A percentile compares a stretch with the other conserved stretches of the same genome.
Conservation (phyloP, 2,329 filamentous ascomycete genomes). For the Pestalotiopsis sp. region DNA sequence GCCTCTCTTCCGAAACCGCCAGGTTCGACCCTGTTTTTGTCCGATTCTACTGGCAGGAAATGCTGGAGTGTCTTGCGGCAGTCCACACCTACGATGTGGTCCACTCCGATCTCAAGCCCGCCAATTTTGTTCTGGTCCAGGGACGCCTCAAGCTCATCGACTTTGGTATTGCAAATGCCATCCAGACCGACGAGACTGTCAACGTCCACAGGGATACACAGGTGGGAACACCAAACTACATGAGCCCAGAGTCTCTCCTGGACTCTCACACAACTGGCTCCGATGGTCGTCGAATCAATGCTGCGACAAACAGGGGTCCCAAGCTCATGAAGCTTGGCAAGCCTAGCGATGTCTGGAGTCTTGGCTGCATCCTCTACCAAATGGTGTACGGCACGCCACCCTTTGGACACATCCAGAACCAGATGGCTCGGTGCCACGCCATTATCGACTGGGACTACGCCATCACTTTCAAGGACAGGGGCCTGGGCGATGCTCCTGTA, state of each 20-base stretch:
- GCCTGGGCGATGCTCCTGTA: slow-evolving; percentile 66
- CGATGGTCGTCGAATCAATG: slow-evolving; percentile 38
- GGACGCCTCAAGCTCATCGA: slow-evolving; percentile 95
- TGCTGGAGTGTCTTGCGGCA: slow-evolving; percentile 91
- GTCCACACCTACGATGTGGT: slow-evolving; percentile 92
- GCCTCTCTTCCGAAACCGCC: slow-evolving; percentile 71
- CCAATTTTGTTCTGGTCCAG: slow-evolving; percentile 92
- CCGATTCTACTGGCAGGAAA: slow-evolving; percentile 99
- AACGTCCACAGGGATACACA: slow-evolving; percentile 97
- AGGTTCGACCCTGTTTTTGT: slow-evolving; percentile 88
- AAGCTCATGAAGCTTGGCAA: slow-evolving; percentile 96
- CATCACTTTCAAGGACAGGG: slow-evolving; percentile 73
- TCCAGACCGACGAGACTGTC: slow-evolving; percentile 91
- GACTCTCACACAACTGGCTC: slow-evolving; percentile 69
- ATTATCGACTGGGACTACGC: slow-evolving; percentile 78
- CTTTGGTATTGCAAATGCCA: slow-evolving; percentile 97
- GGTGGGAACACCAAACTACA: slow-evolving; percentile 96
- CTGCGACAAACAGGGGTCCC: slow-evolving; percentile 44
- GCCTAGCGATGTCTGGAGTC: slow-evolving; percentile 91
- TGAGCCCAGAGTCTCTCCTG: slow-evolving; percentile 93
- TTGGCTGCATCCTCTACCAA: slow-evolving; percentile 96
- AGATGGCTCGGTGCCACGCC: slow-evolving; percentile 82
- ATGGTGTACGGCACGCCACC: slow-evolving; percentile 98
- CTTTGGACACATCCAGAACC: slow-evolving; percentile 89
- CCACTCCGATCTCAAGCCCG: slow-evolving; percentile 94